These are phyloP conservation scores for Saccharomyces hybrid DNA, from an alignment of 1,139 yeast genomes.

Conservation along the genomic window DNA sequence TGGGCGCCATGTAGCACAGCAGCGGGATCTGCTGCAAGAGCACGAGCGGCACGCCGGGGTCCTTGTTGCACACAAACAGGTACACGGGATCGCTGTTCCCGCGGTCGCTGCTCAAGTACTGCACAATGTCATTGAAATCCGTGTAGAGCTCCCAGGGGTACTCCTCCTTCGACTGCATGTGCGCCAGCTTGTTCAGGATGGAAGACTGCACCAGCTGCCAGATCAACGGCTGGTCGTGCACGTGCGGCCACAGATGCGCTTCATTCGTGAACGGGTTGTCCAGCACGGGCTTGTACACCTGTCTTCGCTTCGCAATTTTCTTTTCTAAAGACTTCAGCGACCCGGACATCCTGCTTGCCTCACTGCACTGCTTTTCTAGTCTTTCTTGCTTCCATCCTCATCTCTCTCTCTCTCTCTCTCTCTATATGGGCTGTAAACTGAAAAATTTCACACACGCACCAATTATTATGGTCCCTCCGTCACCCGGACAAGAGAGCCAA, in stretches of 20 bases:
- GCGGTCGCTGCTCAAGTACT: constrained; percentile 9
- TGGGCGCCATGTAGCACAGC: constrained; percentile 17
- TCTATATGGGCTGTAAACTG: neutral
- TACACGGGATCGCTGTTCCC: constrained; percentile 7
- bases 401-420: neutral
- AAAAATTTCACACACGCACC: neutral
- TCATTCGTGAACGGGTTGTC: constrained; percentile 29
- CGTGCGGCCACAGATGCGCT: constrained; percentile 26
- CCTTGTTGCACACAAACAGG: constrained; percentile 27
- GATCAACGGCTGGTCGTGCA: constrained; percentile 23
- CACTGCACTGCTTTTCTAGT: neutral
- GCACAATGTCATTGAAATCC: constrained; percentile 22
- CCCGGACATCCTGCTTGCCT: neutral
- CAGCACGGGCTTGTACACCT: constrained; percentile 28
- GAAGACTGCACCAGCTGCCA: constrained; percentile 19
- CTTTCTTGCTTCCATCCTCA: neutral
- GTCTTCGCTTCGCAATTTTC: constrained; percentile 22
- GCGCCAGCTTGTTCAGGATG: constrained; percentile 15
- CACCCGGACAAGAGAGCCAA: neutral
- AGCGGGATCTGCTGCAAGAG: constrained; percentile 27
- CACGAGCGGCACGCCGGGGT: constrained; percentile 19
- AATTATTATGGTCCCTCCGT: neutral
- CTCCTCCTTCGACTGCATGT: constrained; percentile 7
- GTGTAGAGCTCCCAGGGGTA: constrained; percentile 18
- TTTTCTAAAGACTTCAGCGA: constrained; percentile 20